Percentiles rank a stretch among this genome's conserved stretches.
These are phyloP conservation scores for Phytophthora citricola DNA, from an alignment of 352 stramenopile species.

Conservation along the genomic window DNA sequence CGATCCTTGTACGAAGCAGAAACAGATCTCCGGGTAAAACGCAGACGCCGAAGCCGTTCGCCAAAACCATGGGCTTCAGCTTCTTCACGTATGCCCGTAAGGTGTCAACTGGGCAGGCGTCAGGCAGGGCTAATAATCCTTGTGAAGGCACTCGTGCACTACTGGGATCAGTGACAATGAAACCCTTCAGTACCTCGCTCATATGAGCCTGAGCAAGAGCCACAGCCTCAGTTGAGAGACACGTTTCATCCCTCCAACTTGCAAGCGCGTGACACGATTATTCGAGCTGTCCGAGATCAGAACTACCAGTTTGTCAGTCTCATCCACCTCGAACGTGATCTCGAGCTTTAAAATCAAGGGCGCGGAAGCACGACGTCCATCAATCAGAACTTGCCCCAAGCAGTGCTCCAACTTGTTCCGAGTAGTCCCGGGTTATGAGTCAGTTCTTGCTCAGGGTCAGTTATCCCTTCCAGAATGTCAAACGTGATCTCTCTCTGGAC, in stretches of 20 bases:
- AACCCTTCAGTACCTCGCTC: not conserved
- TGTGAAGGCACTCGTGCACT: too few species aligned
- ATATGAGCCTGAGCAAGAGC: conserved; percentile 30
- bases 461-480: conserved; percentile 38
- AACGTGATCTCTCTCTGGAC: conserved; percentile 40
- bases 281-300: conserved; percentile 36
- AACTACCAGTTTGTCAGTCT: conserved; percentile 25
- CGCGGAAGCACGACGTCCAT: conserved; percentile 29
- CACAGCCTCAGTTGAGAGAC: conserved; percentile 31
- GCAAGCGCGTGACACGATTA: conserved; percentile 19
- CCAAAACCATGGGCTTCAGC: conserved; percentile 24
- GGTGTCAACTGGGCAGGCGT: conserved; percentile 9
- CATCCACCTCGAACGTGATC: conserved; percentile 37
- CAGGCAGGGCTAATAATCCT: too few species aligned
- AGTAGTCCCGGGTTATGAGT: conserved; percentile 2
- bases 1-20: conserved; percentile 19
- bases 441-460: conserved; percentile 12
- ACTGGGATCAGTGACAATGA: not conserved
- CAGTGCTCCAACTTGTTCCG: conserved; percentile 26
- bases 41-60: conserved; percentile 29
- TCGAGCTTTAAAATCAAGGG: conserved; percentile 46
- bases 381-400: conserved; percentile 32
- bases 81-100: conserved; percentile 18
- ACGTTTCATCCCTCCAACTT: conserved; percentile 38
- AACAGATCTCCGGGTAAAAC: conserved; percentile 32